These are phyloP conservation scores for Myxozyma udenii DNA, from an alignment of 805 yeast genomes.

Conservation along the genomic window DNA sequence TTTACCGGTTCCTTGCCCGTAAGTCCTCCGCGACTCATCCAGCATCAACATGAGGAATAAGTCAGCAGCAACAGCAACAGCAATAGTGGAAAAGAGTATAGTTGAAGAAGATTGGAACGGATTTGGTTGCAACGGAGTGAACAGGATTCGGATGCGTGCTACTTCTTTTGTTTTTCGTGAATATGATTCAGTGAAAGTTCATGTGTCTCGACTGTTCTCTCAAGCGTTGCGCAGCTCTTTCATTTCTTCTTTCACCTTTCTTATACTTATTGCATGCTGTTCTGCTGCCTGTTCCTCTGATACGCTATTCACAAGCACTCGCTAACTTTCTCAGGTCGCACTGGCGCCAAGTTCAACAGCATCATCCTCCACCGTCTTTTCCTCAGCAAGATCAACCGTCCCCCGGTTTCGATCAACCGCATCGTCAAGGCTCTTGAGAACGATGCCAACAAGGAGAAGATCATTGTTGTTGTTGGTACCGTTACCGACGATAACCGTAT, in stretches of 20 bases:
- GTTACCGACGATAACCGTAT: conserved; percentile 97
- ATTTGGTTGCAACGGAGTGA: no score
- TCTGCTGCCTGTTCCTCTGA: no score
- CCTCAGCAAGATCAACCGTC: conserved; percentile 98
- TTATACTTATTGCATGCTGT: no score
- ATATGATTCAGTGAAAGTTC: no score
- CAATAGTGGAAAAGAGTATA: background rate
- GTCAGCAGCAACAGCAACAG: background rate
- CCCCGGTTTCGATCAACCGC: conserved; percentile 96
- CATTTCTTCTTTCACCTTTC: no score
- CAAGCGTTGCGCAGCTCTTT: no score
- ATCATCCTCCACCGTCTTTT: conserved; percentile 89
- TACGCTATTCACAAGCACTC: background rate
- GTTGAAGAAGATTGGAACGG: no score
- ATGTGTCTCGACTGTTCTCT: no score
- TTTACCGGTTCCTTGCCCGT: conserved; percentile 99
- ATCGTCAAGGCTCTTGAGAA: conserved; percentile 78
- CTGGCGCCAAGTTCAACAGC: conserved; percentile 97
- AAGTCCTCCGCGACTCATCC: conserved; percentile 51
- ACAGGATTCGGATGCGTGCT: no score
- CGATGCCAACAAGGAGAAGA: conserved; percentile 84
- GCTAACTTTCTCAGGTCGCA: conserved; percentile 64
- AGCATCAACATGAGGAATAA: background rate
- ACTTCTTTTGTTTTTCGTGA: no score
- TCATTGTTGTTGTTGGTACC: conserved; percentile 97